These are phyloP conservation scores for Starmerella vitae DNA, from an alignment of 805 yeast species.

Conservation along the genomic window DNA sequence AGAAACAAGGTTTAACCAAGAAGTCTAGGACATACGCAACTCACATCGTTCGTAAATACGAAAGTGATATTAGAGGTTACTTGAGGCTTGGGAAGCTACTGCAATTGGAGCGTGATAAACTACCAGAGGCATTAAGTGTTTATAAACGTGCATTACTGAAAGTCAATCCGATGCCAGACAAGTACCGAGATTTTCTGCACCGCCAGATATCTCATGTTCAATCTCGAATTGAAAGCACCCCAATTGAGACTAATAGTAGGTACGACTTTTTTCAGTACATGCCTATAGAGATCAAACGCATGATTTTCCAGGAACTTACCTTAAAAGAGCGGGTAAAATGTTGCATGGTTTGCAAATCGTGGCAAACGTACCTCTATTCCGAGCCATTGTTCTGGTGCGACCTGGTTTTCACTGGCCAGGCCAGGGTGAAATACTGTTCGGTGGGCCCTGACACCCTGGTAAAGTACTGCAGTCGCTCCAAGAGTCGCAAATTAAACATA, in stretches of 20 bases:
- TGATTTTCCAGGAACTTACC: slow-evolving; percentile 9
- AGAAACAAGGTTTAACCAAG: slow-evolving; percentile 10
- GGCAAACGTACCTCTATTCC: slow-evolving; percentile 9
- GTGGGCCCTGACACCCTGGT: slow-evolving; percentile 2
- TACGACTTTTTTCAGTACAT: slow-evolving; percentile 5
- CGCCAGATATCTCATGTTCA: slow-evolving; percentile 1
- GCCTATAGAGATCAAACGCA: slow-evolving; percentile 13
- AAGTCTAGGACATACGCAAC: slow-evolving; percentile 14
- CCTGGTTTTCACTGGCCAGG: slow-evolving; percentile 1
- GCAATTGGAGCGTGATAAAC: slow-evolving; percentile 7
- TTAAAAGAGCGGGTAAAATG: slow-evolving; percentile 7
- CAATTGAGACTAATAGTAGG: neutral
- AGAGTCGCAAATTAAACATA: neutral
- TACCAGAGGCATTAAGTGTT: slow-evolving; percentile 10
- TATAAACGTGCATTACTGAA: slow-evolving; percentile 13
- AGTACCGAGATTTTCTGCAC: slow-evolving; percentile 3
- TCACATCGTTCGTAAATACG: slow-evolving; percentile 8
- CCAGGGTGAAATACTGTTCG: neutral
- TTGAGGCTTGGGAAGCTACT: slow-evolving; percentile 18
- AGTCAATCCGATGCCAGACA: slow-evolving; percentile 2
- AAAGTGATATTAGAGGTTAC: slow-evolving; percentile 16
- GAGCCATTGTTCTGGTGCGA: slow-evolving; percentile 15
- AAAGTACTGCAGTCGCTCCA: slow-evolving; percentile 6
- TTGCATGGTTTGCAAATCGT: slow-evolving; percentile 6
- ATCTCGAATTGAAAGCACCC: neutral